phyloP scores from a whole-genome alignment of 1,284 basidiomycete species.

The Melanopsichium pennsylvanicum region DNA sequence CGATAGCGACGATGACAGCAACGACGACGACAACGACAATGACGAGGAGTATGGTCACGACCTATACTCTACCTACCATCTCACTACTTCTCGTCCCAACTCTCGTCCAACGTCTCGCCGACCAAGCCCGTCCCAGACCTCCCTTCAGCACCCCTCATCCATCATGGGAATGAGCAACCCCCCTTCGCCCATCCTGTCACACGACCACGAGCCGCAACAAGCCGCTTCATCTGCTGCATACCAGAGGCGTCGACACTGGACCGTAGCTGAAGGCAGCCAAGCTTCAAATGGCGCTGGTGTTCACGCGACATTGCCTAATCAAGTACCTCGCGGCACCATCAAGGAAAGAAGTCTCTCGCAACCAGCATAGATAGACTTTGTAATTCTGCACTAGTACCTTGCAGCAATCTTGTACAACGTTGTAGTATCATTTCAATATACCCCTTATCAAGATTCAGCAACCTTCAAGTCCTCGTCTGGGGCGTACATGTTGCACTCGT shows the following conservation, averaged over 20 bases:
- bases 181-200: slow-evolving; percentile 11
- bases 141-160: slow-evolving; percentile 1
- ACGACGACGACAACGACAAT: slow-evolving; percentile 14
- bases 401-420: too few species aligned
- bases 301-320: slow-evolving; percentile 5
- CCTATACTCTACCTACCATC: slow-evolving; percentile 5
- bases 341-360: slow-evolving; percentile 24
- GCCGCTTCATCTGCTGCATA: neutral
- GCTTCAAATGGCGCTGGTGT: slow-evolving; percentile 14
- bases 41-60: slow-evolving; percentile 4
- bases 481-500: too few species aligned
- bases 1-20: slow-evolving; percentile 29
- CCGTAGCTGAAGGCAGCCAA: slow-evolving; percentile 29
- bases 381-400: too few species aligned
- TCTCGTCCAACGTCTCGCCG: slow-evolving; percentile 11
- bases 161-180: slow-evolving; percentile 4
- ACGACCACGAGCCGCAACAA: slow-evolving; percentile 6
- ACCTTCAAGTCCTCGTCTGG: too few species aligned
- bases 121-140: slow-evolving; percentile 11
- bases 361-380: slow-evolving; percentile 2
- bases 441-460: too few species aligned
- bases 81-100: slow-evolving; percentile 8
- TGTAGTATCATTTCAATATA: slow-evolving; percentile 16
- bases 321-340: neutral
- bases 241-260: slow-evolving; percentile 31